phyloP scores from a whole-genome alignment of 2,329 filamentous ascomycete species.

The Monosporascus ibericus region DNA sequence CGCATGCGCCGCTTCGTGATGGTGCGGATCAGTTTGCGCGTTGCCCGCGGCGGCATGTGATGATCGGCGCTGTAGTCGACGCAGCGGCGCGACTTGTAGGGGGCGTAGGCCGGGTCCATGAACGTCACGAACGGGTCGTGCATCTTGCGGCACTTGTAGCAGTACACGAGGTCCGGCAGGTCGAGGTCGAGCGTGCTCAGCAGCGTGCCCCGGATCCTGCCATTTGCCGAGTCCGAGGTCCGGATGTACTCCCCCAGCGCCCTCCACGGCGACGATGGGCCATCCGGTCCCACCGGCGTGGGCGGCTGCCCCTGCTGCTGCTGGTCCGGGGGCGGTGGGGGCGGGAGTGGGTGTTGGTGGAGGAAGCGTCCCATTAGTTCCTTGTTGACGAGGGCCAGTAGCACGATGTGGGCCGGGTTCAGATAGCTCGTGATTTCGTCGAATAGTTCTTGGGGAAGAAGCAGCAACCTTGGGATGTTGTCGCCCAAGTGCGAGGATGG shows the following conservation, averaged over 20 bases:
- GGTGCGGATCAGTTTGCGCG: constrained; percentile 16
- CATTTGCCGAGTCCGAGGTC: constrained; percentile 5
- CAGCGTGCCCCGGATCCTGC: constrained; percentile 12
- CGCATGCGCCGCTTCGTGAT: constrained; percentile 17
- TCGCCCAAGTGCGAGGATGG: neutral
- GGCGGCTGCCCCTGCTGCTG: neutral
- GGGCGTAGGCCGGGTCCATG: constrained; percentile 12
- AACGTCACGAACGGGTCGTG: constrained; percentile 18
- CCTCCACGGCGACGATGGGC: constrained; percentile 5
- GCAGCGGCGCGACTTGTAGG: constrained; percentile 12
- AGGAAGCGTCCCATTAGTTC: constrained; percentile 16
- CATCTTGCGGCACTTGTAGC: constrained; percentile 18
- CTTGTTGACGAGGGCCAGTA: constrained; percentile 20
- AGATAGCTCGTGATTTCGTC: constrained; percentile 18
- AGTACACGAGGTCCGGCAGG: constrained; percentile 16
- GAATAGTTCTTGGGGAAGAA: constrained; percentile 18
- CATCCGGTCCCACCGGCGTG: neutral
- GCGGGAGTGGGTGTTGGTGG: constrained; percentile 1
- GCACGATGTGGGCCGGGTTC: constrained; percentile 9
- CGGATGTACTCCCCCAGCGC: constrained; percentile 12
- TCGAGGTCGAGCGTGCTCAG: constrained; percentile 18
- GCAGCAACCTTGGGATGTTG: constrained; percentile 7
- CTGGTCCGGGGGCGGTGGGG: neutral
- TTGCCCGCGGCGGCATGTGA: constrained; percentile 19
- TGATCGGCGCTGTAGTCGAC: constrained; percentile 14